Conservation (phyloP, 208 protist species). For the Tritrichomonas foetus region DNA sequence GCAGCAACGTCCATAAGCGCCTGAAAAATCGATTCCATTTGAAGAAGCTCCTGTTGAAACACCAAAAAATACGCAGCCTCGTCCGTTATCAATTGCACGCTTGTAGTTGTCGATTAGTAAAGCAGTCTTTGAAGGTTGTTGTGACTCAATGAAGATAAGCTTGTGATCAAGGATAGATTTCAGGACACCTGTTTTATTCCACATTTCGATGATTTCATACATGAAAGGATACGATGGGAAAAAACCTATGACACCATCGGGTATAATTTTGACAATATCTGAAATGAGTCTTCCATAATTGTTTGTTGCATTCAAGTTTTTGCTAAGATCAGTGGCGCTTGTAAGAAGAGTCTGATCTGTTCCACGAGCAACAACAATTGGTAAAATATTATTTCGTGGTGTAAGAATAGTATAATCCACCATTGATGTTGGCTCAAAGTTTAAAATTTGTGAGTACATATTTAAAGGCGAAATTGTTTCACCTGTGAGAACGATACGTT, state of each 20-base stretch:
- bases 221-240: not conserved
- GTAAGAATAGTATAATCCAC: not conserved
- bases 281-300: not conserved
- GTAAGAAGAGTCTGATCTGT: not conserved
- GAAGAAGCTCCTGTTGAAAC: not conserved
- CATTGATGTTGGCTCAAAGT: not conserved
- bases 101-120: not conserved
- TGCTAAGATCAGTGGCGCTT: not conserved
- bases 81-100: not conserved
- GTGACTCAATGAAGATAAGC: not conserved
- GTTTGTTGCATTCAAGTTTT: not conserved
- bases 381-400: not conserved
- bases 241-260: not conserved
- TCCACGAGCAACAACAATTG: not conserved
- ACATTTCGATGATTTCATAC: not conserved
- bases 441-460: not conserved
- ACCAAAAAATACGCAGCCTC: not conserved
- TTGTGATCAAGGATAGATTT: not conserved
- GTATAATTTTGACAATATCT: not conserved
- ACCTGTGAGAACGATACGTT: not conserved
- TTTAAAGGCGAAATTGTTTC: not conserved
- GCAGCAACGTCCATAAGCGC: not conserved
- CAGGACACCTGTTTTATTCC: not conserved
- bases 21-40: not conserved
- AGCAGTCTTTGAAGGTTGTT: not conserved